phyloP scores from a whole-genome alignment of 2,329 filamentous ascomycete species.

The Hymenoscyphus occultus region DNA sequence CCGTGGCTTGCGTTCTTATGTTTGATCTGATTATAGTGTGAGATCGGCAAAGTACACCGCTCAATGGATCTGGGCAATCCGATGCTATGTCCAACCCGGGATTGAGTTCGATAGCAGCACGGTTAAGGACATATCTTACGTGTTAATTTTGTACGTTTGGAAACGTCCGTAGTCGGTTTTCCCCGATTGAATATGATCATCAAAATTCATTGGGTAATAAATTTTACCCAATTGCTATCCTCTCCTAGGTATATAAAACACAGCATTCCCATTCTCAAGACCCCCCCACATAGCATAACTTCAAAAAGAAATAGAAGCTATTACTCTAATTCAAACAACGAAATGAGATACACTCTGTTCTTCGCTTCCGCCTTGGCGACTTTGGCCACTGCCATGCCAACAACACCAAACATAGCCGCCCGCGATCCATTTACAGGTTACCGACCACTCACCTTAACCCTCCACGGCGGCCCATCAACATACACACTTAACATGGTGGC shows the following conservation, averaged over 20 bases:
- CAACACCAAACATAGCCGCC: not conserved
- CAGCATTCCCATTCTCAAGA: not conserved
- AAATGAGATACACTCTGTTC: slow-evolving; percentile 2
- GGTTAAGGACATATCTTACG: not conserved
- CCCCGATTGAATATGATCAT: not conserved
- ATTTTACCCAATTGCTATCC: not conserved
- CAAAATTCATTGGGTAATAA: not conserved
- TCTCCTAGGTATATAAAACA: not conserved
- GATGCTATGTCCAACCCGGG: not conserved
- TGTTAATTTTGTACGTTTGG: not conserved
- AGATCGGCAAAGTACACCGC: not conserved
- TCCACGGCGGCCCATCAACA: slow-evolving; percentile 42
- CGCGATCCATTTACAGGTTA: slow-evolving; percentile 13
- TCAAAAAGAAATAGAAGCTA: not conserved
- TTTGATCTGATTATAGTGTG: slow-evolving; percentile 4
- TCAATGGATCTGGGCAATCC: not conserved
- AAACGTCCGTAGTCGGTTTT: not conserved
- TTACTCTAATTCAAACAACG: not conserved
- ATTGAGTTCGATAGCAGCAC: not conserved
- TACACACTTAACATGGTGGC: slow-evolving; percentile 44
- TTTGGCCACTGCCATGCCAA: not conserved
- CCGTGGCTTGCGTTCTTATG: not conserved
- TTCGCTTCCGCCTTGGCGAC: not conserved
- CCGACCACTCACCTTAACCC: slow-evolving; percentile 38
- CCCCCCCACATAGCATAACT: not conserved